These are phyloP conservation scores for Patellaria atrata DNA, from an alignment of 495 filamentous ascomycete genomes.

Conservation along the genomic window DNA sequence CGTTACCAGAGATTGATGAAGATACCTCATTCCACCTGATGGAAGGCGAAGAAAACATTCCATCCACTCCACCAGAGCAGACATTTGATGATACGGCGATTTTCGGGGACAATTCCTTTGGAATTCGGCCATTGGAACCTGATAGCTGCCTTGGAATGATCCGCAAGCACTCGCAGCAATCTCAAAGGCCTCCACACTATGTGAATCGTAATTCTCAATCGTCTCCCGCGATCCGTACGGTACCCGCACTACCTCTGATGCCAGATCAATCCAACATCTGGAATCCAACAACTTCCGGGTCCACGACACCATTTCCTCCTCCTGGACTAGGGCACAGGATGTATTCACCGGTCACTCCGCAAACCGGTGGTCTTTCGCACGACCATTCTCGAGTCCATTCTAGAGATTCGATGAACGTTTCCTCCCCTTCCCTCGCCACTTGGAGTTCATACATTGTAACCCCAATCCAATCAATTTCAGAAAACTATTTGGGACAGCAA, in stretches of 20 bases:
- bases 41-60: conserved; percentile 19
- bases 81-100: conserved; percentile 18
- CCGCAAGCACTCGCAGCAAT: conserved; percentile 10
- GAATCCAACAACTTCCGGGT: conserved; percentile 15
- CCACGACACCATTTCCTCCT: conserved; percentile 11
- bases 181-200: conserved; percentile 13
- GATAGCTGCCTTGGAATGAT: too few species aligned
- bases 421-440: conserved; percentile 2
- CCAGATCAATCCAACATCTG: conserved; percentile 14
- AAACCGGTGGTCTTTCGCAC: conserved; percentile 3
- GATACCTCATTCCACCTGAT: too few species aligned
- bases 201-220: conserved; percentile 9
- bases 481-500: too few species aligned
- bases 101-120: conserved; percentile 11
- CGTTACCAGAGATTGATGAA: conserved; percentile 19
- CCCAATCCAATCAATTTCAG: conserved; percentile 4
- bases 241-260: conserved; percentile 12
- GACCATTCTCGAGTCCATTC: conserved; percentile 17
- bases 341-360: conserved; percentile 5
- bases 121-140: conserved; percentile 5
- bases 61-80: conserved; percentile 26
- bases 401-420: conserved; percentile 7
- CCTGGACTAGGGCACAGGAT: conserved; percentile 1
- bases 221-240: neutral
- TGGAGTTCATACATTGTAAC: conserved; percentile 4